Conservation (phyloP, 805 yeast species). For the Candida awuae region DNA sequence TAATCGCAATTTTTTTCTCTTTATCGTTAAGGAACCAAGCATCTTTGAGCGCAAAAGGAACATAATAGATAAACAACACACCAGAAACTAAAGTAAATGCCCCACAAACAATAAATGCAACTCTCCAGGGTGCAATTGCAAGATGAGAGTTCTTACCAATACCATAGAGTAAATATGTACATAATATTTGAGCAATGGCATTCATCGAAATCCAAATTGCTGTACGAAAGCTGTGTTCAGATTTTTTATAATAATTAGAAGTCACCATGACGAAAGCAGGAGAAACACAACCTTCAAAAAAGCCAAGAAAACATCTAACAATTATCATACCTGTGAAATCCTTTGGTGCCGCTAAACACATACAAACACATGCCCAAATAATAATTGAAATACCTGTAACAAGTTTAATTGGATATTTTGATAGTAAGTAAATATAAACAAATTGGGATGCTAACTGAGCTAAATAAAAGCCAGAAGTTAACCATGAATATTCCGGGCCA, state of each 20-base stretch:
- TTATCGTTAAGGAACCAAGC: conserved; percentile 36
- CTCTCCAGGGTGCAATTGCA: conserved; percentile 48
- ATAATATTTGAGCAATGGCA: conserved; percentile 37
- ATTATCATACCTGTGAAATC: conserved; percentile 39
- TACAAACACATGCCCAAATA: conserved; percentile 53
- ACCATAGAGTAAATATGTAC: conserved; percentile 48
- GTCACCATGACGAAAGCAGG: conserved; percentile 52
- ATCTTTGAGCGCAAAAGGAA: conserved; percentile 36
- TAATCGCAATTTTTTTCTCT: conserved; percentile 38
- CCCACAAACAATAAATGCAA: conserved; percentile 52
- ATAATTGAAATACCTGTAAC: conserved; percentile 41
- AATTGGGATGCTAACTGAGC: conserved; percentile 37
- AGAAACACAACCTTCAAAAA: conserved; percentile 44
- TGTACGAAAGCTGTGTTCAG: conserved; percentile 31
- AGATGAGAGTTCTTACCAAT: conserved; percentile 32
- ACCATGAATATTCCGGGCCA: conserved; percentile 32
- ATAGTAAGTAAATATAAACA: conserved; percentile 48
- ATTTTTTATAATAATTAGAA: conserved; percentile 46
- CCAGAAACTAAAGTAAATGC: conserved; percentile 35
- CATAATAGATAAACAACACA: conserved; percentile 20
- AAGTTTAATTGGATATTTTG: conserved; percentile 49
- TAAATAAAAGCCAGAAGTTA: conserved; percentile 28
- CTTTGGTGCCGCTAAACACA: conserved; percentile 39
- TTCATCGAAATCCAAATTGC: conserved; percentile 36
- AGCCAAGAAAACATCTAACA: conserved; percentile 41